These are phyloP conservation scores for Anethum foeniculum DNA, from an alignment of 140 eudicot species.

Conservation along the genomic window DNA sequence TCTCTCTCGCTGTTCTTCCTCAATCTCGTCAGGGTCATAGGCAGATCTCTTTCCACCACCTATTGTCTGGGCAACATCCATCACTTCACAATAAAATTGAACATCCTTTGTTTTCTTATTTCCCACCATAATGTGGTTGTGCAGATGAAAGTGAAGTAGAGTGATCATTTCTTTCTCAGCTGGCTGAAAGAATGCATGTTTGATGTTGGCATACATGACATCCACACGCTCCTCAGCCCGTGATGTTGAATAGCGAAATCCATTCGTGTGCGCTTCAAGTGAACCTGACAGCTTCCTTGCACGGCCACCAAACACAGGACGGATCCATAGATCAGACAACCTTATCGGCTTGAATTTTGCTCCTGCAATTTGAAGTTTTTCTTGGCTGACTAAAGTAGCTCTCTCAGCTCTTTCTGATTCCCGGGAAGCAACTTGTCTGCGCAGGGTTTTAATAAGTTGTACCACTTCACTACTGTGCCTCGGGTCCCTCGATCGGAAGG, in stretches of 20 bases:
- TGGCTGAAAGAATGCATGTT: conserved; percentile 21
- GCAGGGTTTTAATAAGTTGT: conserved; percentile 9
- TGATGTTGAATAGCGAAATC: conserved; percentile 21
- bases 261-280: conserved; percentile 16
- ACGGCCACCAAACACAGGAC: conserved; percentile 15
- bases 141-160: conserved; percentile 19
- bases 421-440: conserved; percentile 16
- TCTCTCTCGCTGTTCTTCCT: conserved; percentile 18
- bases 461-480: conserved; percentile 20
- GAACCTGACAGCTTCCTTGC: conserved; percentile 14
- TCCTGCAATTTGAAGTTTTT: conserved; percentile 14
- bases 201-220: conserved; percentile 15
- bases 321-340: conserved; percentile 18
- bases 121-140: conserved; percentile 21
- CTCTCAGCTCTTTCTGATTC: conserved; percentile 21
- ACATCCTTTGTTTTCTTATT: conserved; percentile 16
- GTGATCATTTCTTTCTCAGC: conserved; percentile 23
- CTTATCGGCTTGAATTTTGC: conserved; percentile 22
- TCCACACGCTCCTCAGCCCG: conserved; percentile 21
- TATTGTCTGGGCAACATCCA: conserved; percentile 17
- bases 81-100: conserved; percentile 15
- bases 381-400: conserved; percentile 17
- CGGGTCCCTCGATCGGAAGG: conserved; percentile 15
- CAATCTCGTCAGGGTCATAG: conserved; percentile 17
- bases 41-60: conserved; percentile 17